Percentiles rank a stretch among this genome's conserved stretches.
These are phyloP conservation scores for Schwanniomyces yamadae DNA, from an alignment of 805 yeast species.

Conservation along the genomic window DNA sequence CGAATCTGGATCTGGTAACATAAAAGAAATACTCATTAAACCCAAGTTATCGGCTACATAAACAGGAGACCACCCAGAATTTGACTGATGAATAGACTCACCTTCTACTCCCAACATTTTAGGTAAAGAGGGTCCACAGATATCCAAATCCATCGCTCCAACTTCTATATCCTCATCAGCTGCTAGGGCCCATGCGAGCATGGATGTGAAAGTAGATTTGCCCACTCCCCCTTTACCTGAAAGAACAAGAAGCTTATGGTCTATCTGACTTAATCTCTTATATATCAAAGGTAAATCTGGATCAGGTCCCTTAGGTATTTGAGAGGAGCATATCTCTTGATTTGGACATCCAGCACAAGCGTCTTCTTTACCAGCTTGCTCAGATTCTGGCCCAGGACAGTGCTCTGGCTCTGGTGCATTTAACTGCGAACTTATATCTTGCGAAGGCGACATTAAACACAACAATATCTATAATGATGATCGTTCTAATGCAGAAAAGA, in stretches of 20 bases:
- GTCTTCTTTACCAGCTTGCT: slow-evolving; percentile 87
- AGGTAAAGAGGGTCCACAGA: slow-evolving; percentile 97
- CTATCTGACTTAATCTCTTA: slow-evolving; percentile 57
- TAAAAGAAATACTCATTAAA: slow-evolving; percentile 90
- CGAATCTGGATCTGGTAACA: slow-evolving; percentile 90
- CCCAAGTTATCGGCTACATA: slow-evolving; percentile 94
- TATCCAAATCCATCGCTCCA: slow-evolving; percentile 96
- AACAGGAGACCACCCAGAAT: slow-evolving; percentile 95
- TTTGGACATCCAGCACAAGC: slow-evolving; percentile 96
- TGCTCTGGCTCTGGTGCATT: slow-evolving; percentile 89
- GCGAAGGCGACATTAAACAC: slow-evolving; percentile 26
- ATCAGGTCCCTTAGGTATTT: slow-evolving; percentile 88
- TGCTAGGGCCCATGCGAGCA: slow-evolving; percentile 96
- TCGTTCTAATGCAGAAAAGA: too few relatives aligned
- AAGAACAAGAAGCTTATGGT: slow-evolving; percentile 77
- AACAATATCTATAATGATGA: neutral
- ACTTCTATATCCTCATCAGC: slow-evolving; percentile 75
- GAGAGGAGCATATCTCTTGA: slow-evolving; percentile 81
- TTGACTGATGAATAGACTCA: slow-evolving; percentile 84
- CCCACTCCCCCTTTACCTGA: slow-evolving; percentile 97
- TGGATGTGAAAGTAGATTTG: slow-evolving; percentile 90
- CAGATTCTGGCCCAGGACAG: slow-evolving; percentile 98
- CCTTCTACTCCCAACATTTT: slow-evolving; percentile 90
- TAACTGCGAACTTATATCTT: slow-evolving; percentile 17
- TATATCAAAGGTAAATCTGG: slow-evolving; percentile 83